Conservation (phyloP, 768 basidiomycete species). For the Candolleomyces aberdarensis region DNA sequence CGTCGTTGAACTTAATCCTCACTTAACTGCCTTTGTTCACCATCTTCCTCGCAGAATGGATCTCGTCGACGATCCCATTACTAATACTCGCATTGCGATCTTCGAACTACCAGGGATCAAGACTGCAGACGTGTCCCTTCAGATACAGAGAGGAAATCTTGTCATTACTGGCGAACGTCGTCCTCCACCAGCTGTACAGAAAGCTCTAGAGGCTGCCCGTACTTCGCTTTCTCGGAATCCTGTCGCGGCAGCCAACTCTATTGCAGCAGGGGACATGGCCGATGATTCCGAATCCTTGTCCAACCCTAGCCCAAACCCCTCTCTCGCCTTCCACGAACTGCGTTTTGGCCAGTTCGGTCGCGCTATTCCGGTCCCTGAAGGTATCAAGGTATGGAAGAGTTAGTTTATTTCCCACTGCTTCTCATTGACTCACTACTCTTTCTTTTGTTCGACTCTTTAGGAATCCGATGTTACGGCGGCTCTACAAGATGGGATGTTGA, state of each 20-base stretch:
- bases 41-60: conserved; percentile 33
- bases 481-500: conserved; percentile 39
- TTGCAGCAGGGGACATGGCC: conserved; percentile 14
- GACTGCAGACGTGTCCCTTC: conserved; percentile 29
- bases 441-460: conserved; percentile 26
- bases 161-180: conserved; percentile 31
- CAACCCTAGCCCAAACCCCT: not conserved
- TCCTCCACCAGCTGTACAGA: conserved; percentile 13
- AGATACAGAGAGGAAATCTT: conserved; percentile 32
- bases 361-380: conserved; percentile 32
- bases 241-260: conserved; percentile 7
- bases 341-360: conserved; percentile 44
- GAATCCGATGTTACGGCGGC: conserved; percentile 32
- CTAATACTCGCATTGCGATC: conserved; percentile 29
- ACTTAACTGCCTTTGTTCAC: not conserved
- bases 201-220: conserved; percentile 7
- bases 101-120: conserved; percentile 47
- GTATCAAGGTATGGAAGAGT: conserved; percentile 38
- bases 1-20: not conserved
- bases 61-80: conserved; percentile 36
- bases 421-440: conserved; percentile 12
- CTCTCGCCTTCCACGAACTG: conserved; percentile 31
- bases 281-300: not conserved
- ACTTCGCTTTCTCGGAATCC: conserved; percentile 10
- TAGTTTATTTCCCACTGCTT: conserved; percentile 6